phyloP scores from a whole-genome alignment of 1,284 basidiomycete genomes.

The Somion occarium region DNA sequence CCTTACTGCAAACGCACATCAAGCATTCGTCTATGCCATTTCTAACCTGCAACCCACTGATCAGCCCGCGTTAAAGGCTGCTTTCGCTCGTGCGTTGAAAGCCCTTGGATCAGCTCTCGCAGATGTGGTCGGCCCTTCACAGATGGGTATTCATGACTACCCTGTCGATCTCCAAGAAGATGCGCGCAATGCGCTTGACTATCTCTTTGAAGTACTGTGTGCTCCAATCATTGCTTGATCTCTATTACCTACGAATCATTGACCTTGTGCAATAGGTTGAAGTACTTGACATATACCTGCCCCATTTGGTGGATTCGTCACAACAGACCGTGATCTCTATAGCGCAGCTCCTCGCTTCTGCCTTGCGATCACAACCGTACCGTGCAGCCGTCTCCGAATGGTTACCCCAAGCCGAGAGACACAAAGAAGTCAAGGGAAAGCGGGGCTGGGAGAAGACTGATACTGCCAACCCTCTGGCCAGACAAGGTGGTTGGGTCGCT shows the following conservation, averaged over 20 bases:
- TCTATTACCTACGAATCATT: background rate
- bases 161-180: conserved; percentile 41
- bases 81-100: conserved; percentile 56
- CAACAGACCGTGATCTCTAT: conserved; percentile 39
- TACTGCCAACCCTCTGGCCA: conserved; percentile 31
- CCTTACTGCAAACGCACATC: conserved; percentile 48
- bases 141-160: conserved; percentile 48
- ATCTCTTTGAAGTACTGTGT: conserved; percentile 50
- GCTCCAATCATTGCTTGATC: background rate
- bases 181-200: conserved; percentile 50
- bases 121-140: conserved; percentile 59
- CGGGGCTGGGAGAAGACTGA: conserved; percentile 66
- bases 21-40: conserved; percentile 54
- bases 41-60: conserved; percentile 37
- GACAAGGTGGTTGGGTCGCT: conserved; percentile 56
- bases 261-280: conserved; percentile 37
- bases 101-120: conserved; percentile 53
- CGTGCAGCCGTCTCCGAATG: conserved; percentile 58
- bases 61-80: conserved; percentile 41
- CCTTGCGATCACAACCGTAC: conserved; percentile 49
- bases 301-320: conserved; percentile 45
- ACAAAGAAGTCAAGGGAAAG: conserved; percentile 49
- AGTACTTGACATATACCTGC: conserved; percentile 61
- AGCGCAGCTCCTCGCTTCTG: conserved; percentile 51
- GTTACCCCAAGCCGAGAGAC: conserved; percentile 52